These are phyloP conservation scores for Blepharisma japonicum DNA, from an alignment of 73 alveolate species.

Conservation along the genomic window DNA sequence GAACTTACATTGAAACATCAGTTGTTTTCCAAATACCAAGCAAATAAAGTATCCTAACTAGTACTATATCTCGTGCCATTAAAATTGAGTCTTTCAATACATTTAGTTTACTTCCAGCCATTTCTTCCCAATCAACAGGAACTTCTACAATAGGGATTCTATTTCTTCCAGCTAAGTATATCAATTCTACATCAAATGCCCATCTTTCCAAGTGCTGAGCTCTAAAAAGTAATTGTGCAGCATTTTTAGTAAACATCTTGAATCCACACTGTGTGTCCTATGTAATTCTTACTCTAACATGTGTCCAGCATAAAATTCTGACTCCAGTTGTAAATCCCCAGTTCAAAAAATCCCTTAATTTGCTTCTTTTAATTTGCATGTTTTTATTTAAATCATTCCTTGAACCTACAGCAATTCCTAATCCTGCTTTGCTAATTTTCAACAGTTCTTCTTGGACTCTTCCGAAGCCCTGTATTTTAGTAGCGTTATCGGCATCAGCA, in stretches of 20 bases:
- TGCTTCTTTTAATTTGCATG: conserved; percentile 58
- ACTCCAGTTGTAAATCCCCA: conserved; percentile 52
- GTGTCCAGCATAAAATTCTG: conserved; percentile 55
- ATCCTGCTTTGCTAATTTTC: conserved; percentile 17
- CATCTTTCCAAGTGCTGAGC: conserved; percentile 86
- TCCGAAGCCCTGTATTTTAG: conserved; percentile 67
- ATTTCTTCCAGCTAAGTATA: conserved; percentile 55
- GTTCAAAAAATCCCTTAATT: conserved; percentile 67
- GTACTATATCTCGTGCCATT: conserved; percentile 83
- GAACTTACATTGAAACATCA: conserved; percentile 26
- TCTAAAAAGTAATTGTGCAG: conserved; percentile 71
- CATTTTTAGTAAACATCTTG: conserved; percentile 79
- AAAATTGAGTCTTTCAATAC: conserved; percentile 74
- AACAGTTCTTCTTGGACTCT: conserved; percentile 41
- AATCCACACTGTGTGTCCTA: conserved; percentile 94
- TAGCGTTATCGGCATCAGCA: conserved; percentile 93
- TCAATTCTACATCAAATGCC: conserved; percentile 93
- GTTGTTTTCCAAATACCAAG: conserved; percentile 42
- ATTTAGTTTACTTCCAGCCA: conserved; percentile 83
- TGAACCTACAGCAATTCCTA: conserved; percentile 80
- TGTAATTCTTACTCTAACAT: conserved; percentile 24
- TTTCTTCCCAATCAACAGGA: conserved; percentile 87
- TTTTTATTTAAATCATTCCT: conserved; percentile 67
- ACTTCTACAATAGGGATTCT: conserved; percentile 77
- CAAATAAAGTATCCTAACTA: conserved; percentile 53